Evolutionary conservation across 1,284 basidiomycete species (phyloP).

Genomic region (Athelia psychrophila): DNA sequence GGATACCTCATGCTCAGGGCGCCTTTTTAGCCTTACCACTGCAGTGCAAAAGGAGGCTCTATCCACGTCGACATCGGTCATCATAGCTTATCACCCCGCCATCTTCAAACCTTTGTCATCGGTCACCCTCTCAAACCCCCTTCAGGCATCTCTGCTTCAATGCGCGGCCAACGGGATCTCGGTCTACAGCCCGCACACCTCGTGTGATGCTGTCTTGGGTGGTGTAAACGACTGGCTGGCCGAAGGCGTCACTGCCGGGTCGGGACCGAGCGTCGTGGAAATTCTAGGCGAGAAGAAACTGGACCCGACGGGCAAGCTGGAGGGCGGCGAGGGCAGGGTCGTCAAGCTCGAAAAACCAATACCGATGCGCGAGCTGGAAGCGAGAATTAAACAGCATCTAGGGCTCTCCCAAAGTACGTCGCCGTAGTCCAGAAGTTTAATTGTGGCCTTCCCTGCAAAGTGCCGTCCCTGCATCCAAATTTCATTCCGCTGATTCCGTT

Average conservation of each 20-base stretch:
- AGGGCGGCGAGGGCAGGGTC: conserved; percentile 69
- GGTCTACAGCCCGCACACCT: conserved; percentile 86
- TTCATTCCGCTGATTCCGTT: conserved; percentile 3
- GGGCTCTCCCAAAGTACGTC: conserved; percentile 60
- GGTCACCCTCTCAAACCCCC: conserved; percentile 73
- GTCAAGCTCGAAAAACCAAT: conserved; percentile 59
- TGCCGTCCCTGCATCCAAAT: neutral
- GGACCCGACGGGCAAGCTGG: conserved; percentile 29
- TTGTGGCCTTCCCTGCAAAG: conserved; percentile 1
- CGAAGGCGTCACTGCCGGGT: conserved; percentile 31
- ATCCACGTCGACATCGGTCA: conserved; percentile 54
- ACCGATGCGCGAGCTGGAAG: conserved; percentile 56
- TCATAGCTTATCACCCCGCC: conserved; percentile 88
- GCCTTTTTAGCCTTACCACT: conserved; percentile 63
- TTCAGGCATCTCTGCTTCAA: conserved; percentile 79
- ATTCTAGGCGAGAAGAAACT: conserved; percentile 36
- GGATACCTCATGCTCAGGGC: neutral
- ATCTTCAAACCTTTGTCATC: conserved; percentile 84
- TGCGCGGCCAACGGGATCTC: conserved; percentile 82
- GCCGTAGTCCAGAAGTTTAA: conserved; percentile 7
- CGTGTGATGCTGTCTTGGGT: conserved; percentile 77
- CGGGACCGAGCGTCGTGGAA: conserved; percentile 20
- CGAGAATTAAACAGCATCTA: conserved; percentile 69
- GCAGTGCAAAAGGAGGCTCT: conserved; percentile 78
- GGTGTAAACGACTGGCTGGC: conserved; percentile 89